Percentiles rank a stretch among this genome's conserved stretches.
Conservation (phyloP, 2,329 filamentous ascomycete species). For the Hymenoscyphus fraxineus region DNA sequence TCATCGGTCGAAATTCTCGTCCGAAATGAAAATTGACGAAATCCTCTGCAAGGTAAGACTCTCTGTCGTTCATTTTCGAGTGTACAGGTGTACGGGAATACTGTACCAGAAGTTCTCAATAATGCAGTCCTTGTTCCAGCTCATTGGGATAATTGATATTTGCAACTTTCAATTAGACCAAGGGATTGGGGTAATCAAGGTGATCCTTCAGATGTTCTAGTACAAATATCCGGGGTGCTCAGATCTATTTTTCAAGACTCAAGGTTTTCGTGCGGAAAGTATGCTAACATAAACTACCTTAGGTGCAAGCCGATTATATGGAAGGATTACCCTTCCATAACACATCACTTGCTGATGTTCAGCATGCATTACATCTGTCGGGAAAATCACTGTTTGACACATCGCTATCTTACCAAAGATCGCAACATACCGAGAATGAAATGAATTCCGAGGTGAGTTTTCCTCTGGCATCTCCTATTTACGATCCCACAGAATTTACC, state of each 20-base stretch:
- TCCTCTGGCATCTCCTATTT: conserved; percentile 34
- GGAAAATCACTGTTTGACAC: conserved; percentile 20
- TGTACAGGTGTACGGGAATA: neutral
- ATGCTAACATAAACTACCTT: neutral
- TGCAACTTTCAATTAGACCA: too few relatives aligned
- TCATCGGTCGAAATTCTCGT: conserved; percentile 21
- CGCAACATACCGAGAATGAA: neutral
- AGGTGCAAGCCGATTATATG: conserved; percentile 34
- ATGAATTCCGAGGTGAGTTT: conserved; percentile 24
- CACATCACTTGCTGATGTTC: conserved; percentile 42
- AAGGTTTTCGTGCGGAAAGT: neutral
- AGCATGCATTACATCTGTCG: conserved; percentile 22
- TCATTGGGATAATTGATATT: too few relatives aligned
- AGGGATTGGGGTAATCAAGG: too few relatives aligned
- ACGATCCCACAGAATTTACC: conserved; percentile 40
- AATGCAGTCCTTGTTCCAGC: too few relatives aligned
- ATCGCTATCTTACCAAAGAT: conserved; percentile 15
- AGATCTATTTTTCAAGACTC: neutral
- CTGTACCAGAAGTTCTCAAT: too few relatives aligned
- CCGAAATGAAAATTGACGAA: conserved; percentile 27
- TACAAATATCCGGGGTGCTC: neutral
- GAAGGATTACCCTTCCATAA: conserved; percentile 33
- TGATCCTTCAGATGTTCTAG: too few relatives aligned
- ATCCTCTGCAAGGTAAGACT: conserved; percentile 16
- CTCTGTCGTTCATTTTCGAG: neutral